phyloP scores from a whole-genome alignment of 2,329 filamentous ascomycete species.

The Dothiorella sarmentorum region DNA sequence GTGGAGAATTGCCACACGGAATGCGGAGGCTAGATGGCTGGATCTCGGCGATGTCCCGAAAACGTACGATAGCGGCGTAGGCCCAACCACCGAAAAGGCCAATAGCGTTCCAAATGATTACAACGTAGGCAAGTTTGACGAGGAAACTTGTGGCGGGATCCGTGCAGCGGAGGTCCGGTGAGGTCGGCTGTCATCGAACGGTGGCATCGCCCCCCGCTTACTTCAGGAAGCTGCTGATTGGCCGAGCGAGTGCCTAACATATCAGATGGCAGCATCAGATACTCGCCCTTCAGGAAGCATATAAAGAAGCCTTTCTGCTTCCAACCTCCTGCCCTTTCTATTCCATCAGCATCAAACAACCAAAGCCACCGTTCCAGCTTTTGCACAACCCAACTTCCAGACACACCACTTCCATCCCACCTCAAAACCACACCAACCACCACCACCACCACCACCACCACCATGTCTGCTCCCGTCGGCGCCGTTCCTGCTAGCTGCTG shows the following conservation, averaged over 20 bases:
- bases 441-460: neutral
- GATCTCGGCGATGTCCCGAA: neutral
- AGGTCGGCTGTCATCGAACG: slow-evolving; percentile 12
- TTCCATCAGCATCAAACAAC: neutral
- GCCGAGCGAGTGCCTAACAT: neutral
- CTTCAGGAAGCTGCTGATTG: slow-evolving; percentile 4
- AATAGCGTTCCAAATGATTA: neutral
- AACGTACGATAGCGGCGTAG: slow-evolving; percentile 1
- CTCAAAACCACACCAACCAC: neutral
- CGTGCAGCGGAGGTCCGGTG: slow-evolving; percentile 10
- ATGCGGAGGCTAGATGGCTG: neutral
- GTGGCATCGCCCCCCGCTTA: slow-evolving; percentile 11
- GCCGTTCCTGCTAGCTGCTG: slow-evolving; percentile 56
- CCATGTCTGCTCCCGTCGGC: slow-evolving; percentile 36
- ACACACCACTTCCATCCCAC: too few species aligned
- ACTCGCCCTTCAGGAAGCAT: slow-evolving; percentile 5
- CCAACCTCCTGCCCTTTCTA: neutral
- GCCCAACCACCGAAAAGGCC: neutral
- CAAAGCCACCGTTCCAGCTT: neutral
- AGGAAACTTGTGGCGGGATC: neutral
- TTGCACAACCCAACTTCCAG: neutral
- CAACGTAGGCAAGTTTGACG: neutral
- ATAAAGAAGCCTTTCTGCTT: neutral
- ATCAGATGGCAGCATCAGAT: slow-evolving; percentile 17
- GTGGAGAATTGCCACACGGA: neutral